Conservation (phyloP, 768 basidiomycete genomes). For the Pulveroboletus sp. region DNA sequence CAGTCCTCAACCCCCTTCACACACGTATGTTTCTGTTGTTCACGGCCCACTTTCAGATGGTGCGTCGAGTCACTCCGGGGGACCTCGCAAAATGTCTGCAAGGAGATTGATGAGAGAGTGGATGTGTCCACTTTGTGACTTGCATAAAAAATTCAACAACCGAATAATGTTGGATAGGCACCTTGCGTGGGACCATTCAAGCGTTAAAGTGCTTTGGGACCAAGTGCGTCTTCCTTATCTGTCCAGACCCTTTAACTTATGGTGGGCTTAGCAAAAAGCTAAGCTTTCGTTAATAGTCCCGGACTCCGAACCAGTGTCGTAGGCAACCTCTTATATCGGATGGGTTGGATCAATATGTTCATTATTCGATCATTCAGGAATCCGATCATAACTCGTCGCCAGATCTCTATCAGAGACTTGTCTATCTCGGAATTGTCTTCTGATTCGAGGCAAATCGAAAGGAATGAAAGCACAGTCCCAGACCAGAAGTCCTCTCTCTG, state of each 20-base stretch:
- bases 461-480: not conserved
- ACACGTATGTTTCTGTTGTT: conserved; percentile 22
- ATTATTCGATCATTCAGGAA: conserved; percentile 1
- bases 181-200: conserved; percentile 44
- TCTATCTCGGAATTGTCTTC: conserved; percentile 7
- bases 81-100: conserved; percentile 4
- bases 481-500: conserved; percentile 5
- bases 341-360: not conserved
- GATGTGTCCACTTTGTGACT: conserved; percentile 52
- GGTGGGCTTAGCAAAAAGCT: conserved; percentile 9
- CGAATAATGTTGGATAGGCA: conserved; percentile 44
- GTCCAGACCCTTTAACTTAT: not conserved
- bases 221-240: conserved; percentile 14
- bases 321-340: not conserved
- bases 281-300: conserved; percentile 17
- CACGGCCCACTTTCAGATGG: conserved; percentile 12
- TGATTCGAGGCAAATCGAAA: not conserved
- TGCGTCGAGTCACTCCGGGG: conserved; percentile 8
- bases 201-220: conserved; percentile 38
- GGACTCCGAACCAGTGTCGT: conserved; percentile 9
- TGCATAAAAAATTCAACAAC: conserved; percentile 40
- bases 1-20: conserved; percentile 16
- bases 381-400: conserved; percentile 2
- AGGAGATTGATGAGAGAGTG: conserved; percentile 33
- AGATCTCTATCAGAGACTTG: not conserved